Evolutionary conservation across 306 rosid species (phyloP), one percentile per base, ranked within the genome.

Genomic region (Castanea crenata): DNA sequence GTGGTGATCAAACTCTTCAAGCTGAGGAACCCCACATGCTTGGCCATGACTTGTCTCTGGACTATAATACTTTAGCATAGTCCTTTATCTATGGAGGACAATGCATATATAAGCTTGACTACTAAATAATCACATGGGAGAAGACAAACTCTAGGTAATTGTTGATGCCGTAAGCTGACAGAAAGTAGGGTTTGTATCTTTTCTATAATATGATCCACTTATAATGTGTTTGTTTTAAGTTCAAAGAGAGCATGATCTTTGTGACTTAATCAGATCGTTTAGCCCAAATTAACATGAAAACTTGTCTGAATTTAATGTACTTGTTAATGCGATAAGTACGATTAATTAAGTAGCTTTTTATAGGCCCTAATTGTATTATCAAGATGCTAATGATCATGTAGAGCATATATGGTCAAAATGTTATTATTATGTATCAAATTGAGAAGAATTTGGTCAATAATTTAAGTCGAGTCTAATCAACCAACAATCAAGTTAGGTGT

Each of bases 11-110:
- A 35, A 51, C 46, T 63, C 14, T 74, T 58, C 70, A 84, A 59
- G 23, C 23, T 78, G 46, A 84, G 76, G 73, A 79, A 9, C 87
- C 75, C 77, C 85, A 80, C 82, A 72, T 78, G 86, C 79, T 51
- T 73, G 64, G 77, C 83, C 80, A 65, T 75, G 78, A 49, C 80
- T 81, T 82, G 88, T 83, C 86, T 79, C 85, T 80, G 86, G 90
- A 80, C 80, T 85, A 61, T 32, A 19, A 1, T 4, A 3, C 49
- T 57, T 57, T 57, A 31, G 15, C 11, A 20, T 21, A n/a, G 29
- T 59, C 25, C 25, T 13, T 59, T 59, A 25, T 7, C 32, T 59
- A n/a, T 10, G 67, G 25, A 61, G 5, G 16, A 61, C 6, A 49
- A 49, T 49, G 14, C 54, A 13, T 10, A 12, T 12, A 11, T 13